Percentiles rank a stretch among this genome's conserved stretches.
These are phyloP conservation scores for Hymenoscyphus occultus DNA, from an alignment of 2,329 filamentous ascomycete species.

Conservation along the genomic window DNA sequence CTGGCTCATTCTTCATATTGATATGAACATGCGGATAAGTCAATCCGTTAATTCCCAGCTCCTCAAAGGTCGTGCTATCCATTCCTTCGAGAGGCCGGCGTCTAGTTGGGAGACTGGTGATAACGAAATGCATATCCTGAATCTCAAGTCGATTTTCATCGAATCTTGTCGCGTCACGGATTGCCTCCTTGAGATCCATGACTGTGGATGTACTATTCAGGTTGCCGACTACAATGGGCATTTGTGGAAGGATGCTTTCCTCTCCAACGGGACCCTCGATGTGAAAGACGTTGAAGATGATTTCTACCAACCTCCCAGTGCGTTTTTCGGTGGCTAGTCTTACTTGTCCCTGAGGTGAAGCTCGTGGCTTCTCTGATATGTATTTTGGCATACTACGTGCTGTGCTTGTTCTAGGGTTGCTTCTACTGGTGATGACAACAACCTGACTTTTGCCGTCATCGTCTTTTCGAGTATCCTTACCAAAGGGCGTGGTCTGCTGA, in stretches of 20 bases:
- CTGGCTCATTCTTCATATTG: background rate
- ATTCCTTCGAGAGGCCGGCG: background rate
- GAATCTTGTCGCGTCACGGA: background rate
- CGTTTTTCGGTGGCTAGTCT: background rate
- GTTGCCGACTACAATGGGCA: background rate
- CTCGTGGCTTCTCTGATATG: background rate
- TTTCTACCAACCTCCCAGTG: background rate
- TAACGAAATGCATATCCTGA: background rate
- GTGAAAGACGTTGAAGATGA: background rate
- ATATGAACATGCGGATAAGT: background rate
- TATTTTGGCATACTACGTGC: background rate
- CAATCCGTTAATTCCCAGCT: background rate
- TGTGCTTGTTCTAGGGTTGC: background rate
- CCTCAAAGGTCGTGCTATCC: background rate
- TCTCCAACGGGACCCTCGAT: background rate
- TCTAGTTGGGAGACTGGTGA: background rate
- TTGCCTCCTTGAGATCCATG: background rate
- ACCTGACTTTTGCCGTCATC: too few relatives aligned
- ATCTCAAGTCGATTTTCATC: background rate
- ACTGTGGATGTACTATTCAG: background rate
- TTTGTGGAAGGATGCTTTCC: background rate
- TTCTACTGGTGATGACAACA: background rate
- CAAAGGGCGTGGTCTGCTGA: too few relatives aligned
- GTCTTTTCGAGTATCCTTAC: too few relatives aligned
- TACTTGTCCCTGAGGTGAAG: background rate